Percentiles rank a stretch among this genome's conserved stretches.
These are phyloP conservation scores for Candida nanaspora DNA, from an alignment of 805 yeast species.

Conservation along the genomic window DNA sequence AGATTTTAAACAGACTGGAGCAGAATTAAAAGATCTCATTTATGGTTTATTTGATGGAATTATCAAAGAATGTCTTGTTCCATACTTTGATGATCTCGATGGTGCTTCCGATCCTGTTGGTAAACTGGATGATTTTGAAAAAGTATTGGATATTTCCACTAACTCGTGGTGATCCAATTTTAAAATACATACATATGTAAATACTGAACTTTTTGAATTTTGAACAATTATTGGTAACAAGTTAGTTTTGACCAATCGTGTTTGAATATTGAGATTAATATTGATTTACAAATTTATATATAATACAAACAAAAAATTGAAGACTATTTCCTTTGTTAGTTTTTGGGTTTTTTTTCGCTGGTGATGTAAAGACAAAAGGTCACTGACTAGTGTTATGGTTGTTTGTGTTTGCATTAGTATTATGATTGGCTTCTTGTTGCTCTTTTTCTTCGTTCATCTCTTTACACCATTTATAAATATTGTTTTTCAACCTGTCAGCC, in stretches of 20 bases:
- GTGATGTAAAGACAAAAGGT: too few species aligned
- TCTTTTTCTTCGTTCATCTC: conserved; percentile 70
- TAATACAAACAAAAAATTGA: too few species aligned
- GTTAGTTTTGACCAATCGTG: too few species aligned
- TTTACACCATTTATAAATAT: conserved; percentile 74
- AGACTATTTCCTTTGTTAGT: too few species aligned
- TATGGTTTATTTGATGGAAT: conserved; percentile 57
- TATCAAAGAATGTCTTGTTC: conserved; percentile 40
- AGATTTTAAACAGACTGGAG: conserved; percentile 94
- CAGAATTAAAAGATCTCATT: conserved; percentile 57
- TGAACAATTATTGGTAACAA: too few species aligned
- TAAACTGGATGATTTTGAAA: conserved; percentile 12
- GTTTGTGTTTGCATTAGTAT: background rate
- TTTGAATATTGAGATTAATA: too few species aligned
- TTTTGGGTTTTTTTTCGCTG: too few species aligned
- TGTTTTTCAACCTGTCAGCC: conserved; percentile 68
- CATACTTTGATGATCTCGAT: conserved; percentile 32
- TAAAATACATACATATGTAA: background rate
- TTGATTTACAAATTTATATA: too few species aligned
- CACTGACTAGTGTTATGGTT: too few species aligned
- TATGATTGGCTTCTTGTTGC: background rate
- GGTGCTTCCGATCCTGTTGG: conserved; percentile 5
- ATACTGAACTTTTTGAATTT: background rate
- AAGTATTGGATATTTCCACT: conserved; percentile 29
- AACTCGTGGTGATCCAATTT: background rate